Evolutionary conservation across 768 basidiomycete species (phyloP).

Genomic region (Boletus subcaerulescens): DNA sequence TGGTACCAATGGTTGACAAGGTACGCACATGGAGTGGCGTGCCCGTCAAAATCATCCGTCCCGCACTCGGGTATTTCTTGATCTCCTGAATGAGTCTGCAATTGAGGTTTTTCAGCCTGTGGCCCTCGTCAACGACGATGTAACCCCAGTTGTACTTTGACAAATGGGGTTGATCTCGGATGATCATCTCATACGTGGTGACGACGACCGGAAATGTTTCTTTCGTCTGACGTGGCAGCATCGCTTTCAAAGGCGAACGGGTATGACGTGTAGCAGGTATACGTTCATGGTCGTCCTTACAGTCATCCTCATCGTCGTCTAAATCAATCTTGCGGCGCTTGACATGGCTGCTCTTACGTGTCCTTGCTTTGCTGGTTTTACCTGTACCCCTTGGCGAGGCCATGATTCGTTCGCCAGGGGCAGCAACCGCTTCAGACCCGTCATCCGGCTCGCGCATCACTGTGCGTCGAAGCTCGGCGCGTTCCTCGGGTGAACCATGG

Average conservation of each 20-base stretch:
- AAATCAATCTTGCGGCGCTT: slow-evolving; percentile 24
- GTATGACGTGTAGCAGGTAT: slow-evolving; percentile 23
- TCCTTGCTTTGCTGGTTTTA: slow-evolving; percentile 11
- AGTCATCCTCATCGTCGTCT: not conserved
- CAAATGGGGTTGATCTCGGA: slow-evolving; percentile 70
- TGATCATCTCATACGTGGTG: slow-evolving; percentile 93
- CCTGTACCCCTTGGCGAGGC: slow-evolving; percentile 20
- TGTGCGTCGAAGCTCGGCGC: slow-evolving; percentile 72
- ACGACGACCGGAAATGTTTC: slow-evolving; percentile 72
- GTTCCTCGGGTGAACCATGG: slow-evolving; percentile 79
- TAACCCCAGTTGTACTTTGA: slow-evolving; percentile 77
- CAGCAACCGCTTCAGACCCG: slow-evolving; percentile 19
- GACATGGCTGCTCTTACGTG: slow-evolving; percentile 3
- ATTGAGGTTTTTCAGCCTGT: slow-evolving; percentile 91
- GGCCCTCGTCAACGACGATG: slow-evolving; percentile 95
- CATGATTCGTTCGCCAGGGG: slow-evolving; percentile 24
- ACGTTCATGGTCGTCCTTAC: slow-evolving; percentile 10
- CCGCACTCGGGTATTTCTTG: slow-evolving; percentile 79
- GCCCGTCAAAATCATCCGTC: slow-evolving; percentile 91
- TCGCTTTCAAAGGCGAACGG: not conserved
- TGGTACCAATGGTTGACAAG: not conserved
- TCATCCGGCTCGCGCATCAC: slow-evolving; percentile 43
- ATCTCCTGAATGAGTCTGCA: slow-evolving; percentile 89
- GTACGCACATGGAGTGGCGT: slow-evolving; percentile 86
- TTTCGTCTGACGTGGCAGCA: slow-evolving; percentile 22